Conservation (phyloP, 2,329 filamentous ascomycete species). For the Fusarium abutilonis region DNA sequence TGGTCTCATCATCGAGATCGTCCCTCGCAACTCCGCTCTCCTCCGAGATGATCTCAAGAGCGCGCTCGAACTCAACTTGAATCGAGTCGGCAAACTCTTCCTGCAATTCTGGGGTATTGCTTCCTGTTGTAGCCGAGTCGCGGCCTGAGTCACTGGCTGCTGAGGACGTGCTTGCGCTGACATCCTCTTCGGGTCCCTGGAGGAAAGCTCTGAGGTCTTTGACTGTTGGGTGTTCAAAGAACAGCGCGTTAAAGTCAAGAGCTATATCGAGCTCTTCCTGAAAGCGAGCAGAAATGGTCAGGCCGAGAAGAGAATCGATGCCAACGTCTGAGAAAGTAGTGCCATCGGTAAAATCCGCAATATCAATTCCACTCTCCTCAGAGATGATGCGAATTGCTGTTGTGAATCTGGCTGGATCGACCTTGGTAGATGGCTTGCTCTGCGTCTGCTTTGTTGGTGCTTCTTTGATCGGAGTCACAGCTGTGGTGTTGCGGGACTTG, state of each 20-base stretch:
- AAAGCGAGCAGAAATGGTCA: constrained; percentile 66
- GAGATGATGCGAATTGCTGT: constrained; percentile 32
- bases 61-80: constrained; percentile 29
- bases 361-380: constrained; percentile 33
- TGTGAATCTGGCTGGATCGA: background rate
- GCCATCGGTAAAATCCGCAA: constrained; percentile 62
- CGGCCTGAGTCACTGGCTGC: constrained; percentile 25
- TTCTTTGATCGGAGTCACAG: background rate
- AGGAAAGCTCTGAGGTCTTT: constrained; percentile 59
- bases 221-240: constrained; percentile 63
- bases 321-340: constrained; percentile 67
- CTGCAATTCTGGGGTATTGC: constrained; percentile 1
- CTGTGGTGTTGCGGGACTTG: background rate
- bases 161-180: constrained; percentile 20
- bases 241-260: constrained; percentile 62
- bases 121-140: constrained; percentile 1
- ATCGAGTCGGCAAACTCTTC: constrained; percentile 13
- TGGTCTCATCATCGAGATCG: constrained; percentile 66
- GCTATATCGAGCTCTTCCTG: constrained; percentile 67
- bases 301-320: constrained; percentile 69
- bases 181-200: constrained; percentile 10
- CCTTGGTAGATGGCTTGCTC: background rate
- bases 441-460: fast-evolving
- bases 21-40: constrained; percentile 65
- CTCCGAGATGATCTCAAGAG: constrained; percentile 49